phyloP scores from a whole-genome alignment of 345 rosid genomes.

The Mercurialis annua region DNA sequence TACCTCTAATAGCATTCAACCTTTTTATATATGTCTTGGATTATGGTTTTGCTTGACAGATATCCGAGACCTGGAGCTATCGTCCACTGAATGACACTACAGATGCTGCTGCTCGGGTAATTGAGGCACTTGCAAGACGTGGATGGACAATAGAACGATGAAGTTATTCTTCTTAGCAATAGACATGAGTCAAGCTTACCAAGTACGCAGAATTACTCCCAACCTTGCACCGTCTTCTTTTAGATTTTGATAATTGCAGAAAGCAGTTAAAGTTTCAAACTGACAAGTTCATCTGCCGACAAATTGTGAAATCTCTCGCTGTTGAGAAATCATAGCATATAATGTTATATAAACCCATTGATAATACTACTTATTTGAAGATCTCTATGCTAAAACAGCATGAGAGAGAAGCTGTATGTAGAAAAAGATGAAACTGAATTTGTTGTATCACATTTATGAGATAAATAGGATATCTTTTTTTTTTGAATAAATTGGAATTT shows the following conservation, averaged over 20 bases:
- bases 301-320: neutral
- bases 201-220: neutral
- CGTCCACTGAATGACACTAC: slow-evolving; percentile 27
- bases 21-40: neutral
- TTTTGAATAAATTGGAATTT: neutral
- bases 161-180: neutral
- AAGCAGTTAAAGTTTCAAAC: neutral
- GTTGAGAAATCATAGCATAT: neutral
- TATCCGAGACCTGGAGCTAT: slow-evolving; percentile 31
- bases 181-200: neutral
- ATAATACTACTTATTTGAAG: neutral
- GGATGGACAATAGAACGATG: slow-evolving; percentile 14
- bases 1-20: too few relatives aligned
- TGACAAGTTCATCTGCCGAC: neutral
- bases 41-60: slow-evolving; percentile 12
- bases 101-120: slow-evolving; percentile 20
- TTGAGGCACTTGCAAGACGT: slow-evolving; percentile 19
- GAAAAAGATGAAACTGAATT: neutral
- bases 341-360: neutral
- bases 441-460: too few relatives aligned
- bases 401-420: neutral
- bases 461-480: neutral
- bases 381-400: neutral
- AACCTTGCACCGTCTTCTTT: neutral
- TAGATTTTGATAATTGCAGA: neutral